Evolutionary conservation across 345 rosid species (phyloP), one percentile per base, ranked within the genome.

Genomic region (Gossypium herbaceum): DNA sequence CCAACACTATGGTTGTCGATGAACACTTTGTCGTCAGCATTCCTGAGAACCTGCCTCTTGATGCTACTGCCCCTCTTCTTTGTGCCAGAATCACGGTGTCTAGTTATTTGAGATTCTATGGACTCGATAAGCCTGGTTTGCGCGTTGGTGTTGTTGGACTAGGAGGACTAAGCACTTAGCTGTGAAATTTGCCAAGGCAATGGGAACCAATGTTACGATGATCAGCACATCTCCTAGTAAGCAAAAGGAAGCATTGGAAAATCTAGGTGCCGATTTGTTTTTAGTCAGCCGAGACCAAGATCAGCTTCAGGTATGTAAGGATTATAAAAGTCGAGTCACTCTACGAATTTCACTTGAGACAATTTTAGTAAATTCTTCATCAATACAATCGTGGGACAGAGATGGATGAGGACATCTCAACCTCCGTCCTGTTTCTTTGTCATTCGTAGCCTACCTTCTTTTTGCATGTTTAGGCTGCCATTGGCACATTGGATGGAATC

Each of bases 401-500:
- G 1, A 34, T 34, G 6, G 6, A 34, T 34, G 6, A 34, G 39
- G 6, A 34, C 39, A 4, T 34, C 39, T 34, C 39, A 34, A 34
- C 39, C 39, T 4, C 1, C 0, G 6, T 34, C 39, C 1, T 34
- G 39, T 34, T 34, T 34, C 39, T 34, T 34, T 34, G 6, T 34
- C 39, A 34, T 34, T 0, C 6, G 2, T 34, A 34, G 6, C 39
- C 39, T 34, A 34, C 39, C 1, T 34, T 34, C 39, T 34, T 34
- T 34, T 34, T 34, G 39, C 6, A 34, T 34, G 39, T 60, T 10
- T 19, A 85, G 83, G 75, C 77, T 72, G 86, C 82, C 19, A 68
- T 22, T 60, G 71, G 82, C 7, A 77, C 85, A 27, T 15, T 85
- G 77, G 85, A 85, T 76, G 88, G 85, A 6, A 77, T 83, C 41